A percentile compares a stretch with the other conserved stretches of the same genome.
Conservation (phyloP, 2,329 filamentous ascomycete species). For the Fonsecaea multimorphosa region DNA sequence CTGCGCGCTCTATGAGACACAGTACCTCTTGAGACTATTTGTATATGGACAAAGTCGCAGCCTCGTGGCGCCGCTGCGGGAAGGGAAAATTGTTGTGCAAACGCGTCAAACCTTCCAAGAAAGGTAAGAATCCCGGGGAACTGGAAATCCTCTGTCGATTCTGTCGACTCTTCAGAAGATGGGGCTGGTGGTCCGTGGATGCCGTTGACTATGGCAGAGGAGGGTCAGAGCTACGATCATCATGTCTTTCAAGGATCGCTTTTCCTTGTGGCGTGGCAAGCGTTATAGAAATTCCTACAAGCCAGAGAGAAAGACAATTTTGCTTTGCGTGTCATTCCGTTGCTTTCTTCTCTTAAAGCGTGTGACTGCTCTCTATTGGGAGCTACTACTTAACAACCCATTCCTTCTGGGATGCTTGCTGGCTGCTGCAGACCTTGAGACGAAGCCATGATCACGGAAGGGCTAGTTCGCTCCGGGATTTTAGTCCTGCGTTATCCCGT, state of each 20-base stretch:
- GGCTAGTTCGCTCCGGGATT: background rate
- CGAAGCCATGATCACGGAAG: background rate
- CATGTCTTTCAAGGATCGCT: background rate
- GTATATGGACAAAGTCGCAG: background rate
- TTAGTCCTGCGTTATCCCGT: background rate
- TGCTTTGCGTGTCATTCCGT: background rate
- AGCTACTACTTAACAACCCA: background rate
- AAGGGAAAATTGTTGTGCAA: background rate
- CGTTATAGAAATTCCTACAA: background rate
- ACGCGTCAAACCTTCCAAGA: slow-evolving; percentile 1
- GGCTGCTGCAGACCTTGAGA: background rate
- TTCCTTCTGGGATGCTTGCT: background rate
- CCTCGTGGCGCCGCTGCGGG: background rate
- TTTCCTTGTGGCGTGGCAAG: background rate
- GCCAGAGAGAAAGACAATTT: background rate
- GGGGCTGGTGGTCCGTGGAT: too few species aligned
- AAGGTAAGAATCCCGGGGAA: background rate
- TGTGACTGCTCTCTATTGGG: background rate
- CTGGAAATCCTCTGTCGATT: too few species aligned
- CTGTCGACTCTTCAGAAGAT: too few species aligned
- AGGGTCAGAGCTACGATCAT: background rate
- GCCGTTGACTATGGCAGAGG: too few species aligned
- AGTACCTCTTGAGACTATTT: background rate
- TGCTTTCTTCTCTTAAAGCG: background rate
- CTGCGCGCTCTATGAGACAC: background rate